Percentiles rank a stretch among this genome's conserved stretches.
phyloP scores from a whole-genome alignment of 495 filamentous ascomycete species.

The Aspergillus biplanus region DNA sequence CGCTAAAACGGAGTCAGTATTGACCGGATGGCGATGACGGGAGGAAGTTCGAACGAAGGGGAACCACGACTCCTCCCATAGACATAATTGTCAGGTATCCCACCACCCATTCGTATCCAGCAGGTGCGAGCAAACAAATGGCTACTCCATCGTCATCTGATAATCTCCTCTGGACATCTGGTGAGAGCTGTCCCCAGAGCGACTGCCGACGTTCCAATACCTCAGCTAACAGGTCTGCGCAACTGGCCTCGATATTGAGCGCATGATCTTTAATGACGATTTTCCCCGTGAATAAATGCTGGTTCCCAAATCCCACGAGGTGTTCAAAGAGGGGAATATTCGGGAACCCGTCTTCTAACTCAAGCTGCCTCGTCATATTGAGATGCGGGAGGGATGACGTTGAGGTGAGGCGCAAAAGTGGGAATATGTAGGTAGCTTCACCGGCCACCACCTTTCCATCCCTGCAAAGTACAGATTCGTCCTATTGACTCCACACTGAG shows the following conservation, averaged over 20 bases:
- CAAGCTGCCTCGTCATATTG: neutral
- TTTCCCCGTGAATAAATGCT: neutral
- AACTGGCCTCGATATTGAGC: neutral
- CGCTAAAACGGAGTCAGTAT: neutral
- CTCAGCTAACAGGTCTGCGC: neutral
- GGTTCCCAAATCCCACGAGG: neutral
- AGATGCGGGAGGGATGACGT: neutral
- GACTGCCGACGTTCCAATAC: neutral
- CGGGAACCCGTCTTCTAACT: neutral
- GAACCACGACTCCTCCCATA: neutral
- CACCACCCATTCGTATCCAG: neutral
- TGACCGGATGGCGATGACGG: neutral
- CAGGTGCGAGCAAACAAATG: neutral
- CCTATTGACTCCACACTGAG: no score
- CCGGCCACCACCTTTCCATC: no score
- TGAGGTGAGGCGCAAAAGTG: neutral
- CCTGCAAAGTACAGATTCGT: no score
- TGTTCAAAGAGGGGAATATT: constrained; percentile 1
- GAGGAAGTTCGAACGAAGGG: neutral
- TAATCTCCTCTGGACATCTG: neutral
- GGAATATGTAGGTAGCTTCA: no score
- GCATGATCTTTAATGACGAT: neutral
- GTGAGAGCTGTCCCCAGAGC: neutral
- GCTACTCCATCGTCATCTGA: neutral
- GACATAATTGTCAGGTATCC: constrained; percentile 1